Base-by-base conservation (phyloP, 257 asterid genomes). In the Perilla frutescens region DNA sequence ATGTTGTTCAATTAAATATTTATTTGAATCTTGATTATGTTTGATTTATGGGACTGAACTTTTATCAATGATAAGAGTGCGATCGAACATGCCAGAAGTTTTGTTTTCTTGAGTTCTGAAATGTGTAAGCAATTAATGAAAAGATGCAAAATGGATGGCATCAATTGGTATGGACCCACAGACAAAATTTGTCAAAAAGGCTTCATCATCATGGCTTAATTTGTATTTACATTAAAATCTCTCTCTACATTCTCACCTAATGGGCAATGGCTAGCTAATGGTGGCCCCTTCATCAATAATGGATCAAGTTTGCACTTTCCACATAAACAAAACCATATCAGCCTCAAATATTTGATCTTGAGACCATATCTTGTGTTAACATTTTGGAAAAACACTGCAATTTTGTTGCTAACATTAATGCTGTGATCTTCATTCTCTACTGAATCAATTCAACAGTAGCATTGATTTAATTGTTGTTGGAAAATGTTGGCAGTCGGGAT, bases 401-500 rank as follows among this genome's bases (percentile, higher is more conserved):
- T 20, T 20, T 20, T 20, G 26, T 20, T 20, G 26, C 26, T 20
- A 20, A 20, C 5, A n/a, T n/a, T n/a, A 40, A 40, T 40, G 44
- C 0, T 4, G 12, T 36, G 51, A 53, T 37, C 55, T 10, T 57
- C 26, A 20, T 20, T 20, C 26, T 20, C 26, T 20, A 20, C 26
- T 20, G 26, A 20, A 20, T 20, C 26, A 20, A 20, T 20, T 20
- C 26, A 20, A 20, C 26, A 20, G 26, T 20, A 20, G 26, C 26
- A 20, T 20, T 20, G 26, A 20, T 20, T 5, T 50, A 50, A 1
- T 29, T 76, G 56, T 11, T 7, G 8, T 12, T 48, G 1, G 5
- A 48, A 48, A 12, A 12, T 48, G 1, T 48, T 48, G 54, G 15
- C 85, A 92, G 98, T 87, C 98, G 1, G 98, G 98, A 13, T 92